Percentiles rank a stretch among this genome's conserved stretches.
Evolutionary conservation across 2,329 filamentous ascomycete genomes (phyloP).

Genomic region (Fusarium sp.): DNA sequence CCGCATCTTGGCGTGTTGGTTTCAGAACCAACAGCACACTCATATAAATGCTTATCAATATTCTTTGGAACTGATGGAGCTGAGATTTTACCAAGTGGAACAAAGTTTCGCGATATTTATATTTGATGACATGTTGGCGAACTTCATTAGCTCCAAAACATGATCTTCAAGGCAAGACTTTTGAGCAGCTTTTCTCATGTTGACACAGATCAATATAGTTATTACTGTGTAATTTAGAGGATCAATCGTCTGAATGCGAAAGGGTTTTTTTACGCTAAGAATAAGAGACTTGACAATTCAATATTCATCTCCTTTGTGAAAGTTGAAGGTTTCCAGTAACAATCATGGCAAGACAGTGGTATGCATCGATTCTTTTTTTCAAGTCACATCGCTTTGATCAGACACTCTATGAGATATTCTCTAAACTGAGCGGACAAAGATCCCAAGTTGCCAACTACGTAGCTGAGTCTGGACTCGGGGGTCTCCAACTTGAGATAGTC

Average conservation of each 20-base stretch:
- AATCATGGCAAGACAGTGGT: neutral
- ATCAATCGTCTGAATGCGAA: neutral
- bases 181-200: neutral
- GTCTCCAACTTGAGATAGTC: neutral
- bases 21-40: neutral
- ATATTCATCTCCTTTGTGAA: neutral
- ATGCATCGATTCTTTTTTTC: too few relatives aligned
- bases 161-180: neutral
- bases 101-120: neutral
- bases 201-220: neutral
- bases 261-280: neutral
- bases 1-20: neutral
- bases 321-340: neutral
- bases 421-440: neutral
- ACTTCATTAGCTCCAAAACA: too few relatives aligned
- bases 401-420: neutral
- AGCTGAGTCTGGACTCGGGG: neutral
- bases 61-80: neutral
- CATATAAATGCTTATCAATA: neutral
- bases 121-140: neutral
- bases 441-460: neutral
- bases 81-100: neutral
- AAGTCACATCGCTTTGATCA: neutral
- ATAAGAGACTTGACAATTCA: neutral
- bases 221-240: neutral